Evolutionary conservation across 1,284 basidiomycete species (phyloP), one percentile per base, ranked within the genome.

Genomic region (Amylostereum areolatum): DNA sequence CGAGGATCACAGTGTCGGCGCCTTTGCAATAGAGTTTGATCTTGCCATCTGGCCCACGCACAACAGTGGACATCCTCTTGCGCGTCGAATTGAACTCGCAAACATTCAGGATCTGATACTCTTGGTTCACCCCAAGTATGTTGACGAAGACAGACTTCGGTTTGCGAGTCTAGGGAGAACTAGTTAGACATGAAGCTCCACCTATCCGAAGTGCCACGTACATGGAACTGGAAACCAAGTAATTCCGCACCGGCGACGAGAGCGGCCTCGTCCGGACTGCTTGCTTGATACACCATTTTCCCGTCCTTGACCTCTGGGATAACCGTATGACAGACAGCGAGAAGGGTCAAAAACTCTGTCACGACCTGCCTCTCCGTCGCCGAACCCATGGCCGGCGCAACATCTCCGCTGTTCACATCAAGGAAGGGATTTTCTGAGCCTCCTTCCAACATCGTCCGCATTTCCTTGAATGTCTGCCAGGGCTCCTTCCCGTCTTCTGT

Each of bases 71-170:
- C 97, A 99, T 99, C 50, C 97, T 81, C 65, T 99, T 99, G 43
- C 96, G 81, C 1, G 93, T 92, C 43, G 92, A 97, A 66, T 98
- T 99, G 78, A 99, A 99, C 67, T 99, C 97, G 77, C 94, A 97
- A 43, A 99, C 88, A 62, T 99, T 98, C 49, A 99, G 72, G 48
- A 99, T 83, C 66, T 98, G 84, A 64, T 85, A 98, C 65, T 98
- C 93, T 51, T 81, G 75, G 4, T 77, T 70, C 49, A 74, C 67
- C 18, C 91, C 94, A 49, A 80, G 73, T 48, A 95, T 77, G 49
- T 89, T 85, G 53, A 98, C 81, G 62, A 92, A 97, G 3, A 95
- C 91, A 0, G 94, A 97, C 64, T 89, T 93, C 5, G 96, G 96
- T 66, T 98, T 99, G 44, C 97, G 89, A 3, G 80, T 95, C 91